Base-by-base conservation (phyloP, 2,329 filamentous ascomycete genomes). In the Phaeosphaeria sp. region DNA sequence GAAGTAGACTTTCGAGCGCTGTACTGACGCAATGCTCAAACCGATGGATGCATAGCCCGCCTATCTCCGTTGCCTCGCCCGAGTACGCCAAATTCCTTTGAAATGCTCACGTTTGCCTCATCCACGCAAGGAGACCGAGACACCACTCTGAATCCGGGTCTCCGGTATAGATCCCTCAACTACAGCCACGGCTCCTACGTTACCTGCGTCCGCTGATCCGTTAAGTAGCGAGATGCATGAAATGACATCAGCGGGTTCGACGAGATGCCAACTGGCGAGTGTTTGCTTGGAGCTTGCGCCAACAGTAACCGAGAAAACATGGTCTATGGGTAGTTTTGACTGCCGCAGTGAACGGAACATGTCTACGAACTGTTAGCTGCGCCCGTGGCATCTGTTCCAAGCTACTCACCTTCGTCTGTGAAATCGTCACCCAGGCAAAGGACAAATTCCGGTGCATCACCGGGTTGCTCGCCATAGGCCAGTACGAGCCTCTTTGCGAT, bases 371-470 rank as follows among this genome's bases (percentile, higher is more conserved):
- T 22, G 53, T 68, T 60, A 64, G 64, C 43, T 46, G 9, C 17
- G 13, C 6, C 15, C 22, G 21, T 13, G 15, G 3, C 5, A 13
- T 39, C 27, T 11, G 18, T 24, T 15, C 47, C 39, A 21, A 11
- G 6, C 5, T 9, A 52, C 56, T 54, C 89, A 89, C 96, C 94
- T 84, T 99, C 95, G 74, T 99, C 95, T 6, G 95, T 99, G 68
- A 95, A 96, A 73, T 99, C 95, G 77, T 99, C 95, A 43, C 95
- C 95, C 60, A 93, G 81, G 77, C 95, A 99, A 51, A 98, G 83
- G 11, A 96, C 88, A 72, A 98, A 97, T 66, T 94, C 92, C 0
- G 93, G 86, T 52, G 86, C 85, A 50, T 87, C 82, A 3, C 82
- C 82, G 1, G 77, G 76, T 1, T 78, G 80, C 6, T 82, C 79